Conservation (phyloP, 352 stramenopile species). For the Pythium grandisporangium region DNA sequence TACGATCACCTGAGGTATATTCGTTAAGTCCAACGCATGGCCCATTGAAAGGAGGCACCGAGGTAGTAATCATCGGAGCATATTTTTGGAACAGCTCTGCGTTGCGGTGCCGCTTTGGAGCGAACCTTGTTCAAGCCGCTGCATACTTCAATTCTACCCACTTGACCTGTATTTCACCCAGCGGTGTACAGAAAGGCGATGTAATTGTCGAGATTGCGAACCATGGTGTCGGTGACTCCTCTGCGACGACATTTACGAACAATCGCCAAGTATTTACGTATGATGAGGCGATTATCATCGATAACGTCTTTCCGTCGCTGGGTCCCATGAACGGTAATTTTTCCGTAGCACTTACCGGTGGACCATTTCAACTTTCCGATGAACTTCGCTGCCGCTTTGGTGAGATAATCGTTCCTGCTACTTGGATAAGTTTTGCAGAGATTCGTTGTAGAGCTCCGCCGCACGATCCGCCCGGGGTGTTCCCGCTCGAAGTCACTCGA, state of each 20-base stretch:
- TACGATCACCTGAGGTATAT: slow-evolving; percentile 44
- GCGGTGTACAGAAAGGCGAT: slow-evolving; percentile 15
- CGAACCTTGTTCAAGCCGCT: slow-evolving; percentile 25
- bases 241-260: slow-evolving; percentile 27
- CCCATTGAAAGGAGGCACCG: slow-evolving; percentile 67
- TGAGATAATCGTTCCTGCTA: slow-evolving; percentile 41
- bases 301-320: slow-evolving; percentile 66
- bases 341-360: slow-evolving; percentile 75
- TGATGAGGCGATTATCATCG: slow-evolving; percentile 51
- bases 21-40: slow-evolving; percentile 62
- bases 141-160: slow-evolving; percentile 53
- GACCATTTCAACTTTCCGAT: slow-evolving; percentile 67
- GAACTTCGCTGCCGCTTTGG: slow-evolving; percentile 85
- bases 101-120: slow-evolving; percentile 64
- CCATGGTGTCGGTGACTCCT: slow-evolving; percentile 26
- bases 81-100: slow-evolving; percentile 70
- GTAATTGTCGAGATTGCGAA: slow-evolving; percentile 68
- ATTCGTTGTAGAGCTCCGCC: slow-evolving; percentile 76
- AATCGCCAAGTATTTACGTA: slow-evolving; percentile 71
- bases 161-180: slow-evolving; percentile 66
- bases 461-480: slow-evolving; percentile 49
- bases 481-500: slow-evolving; percentile 78
- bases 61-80: slow-evolving; percentile 60
- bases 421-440: slow-evolving; percentile 54
- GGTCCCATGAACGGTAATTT: slow-evolving; percentile 82